These are phyloP conservation scores for Sugiyamaella novakii DNA, from an alignment of 1,139 yeast species.

Conservation along the genomic window DNA sequence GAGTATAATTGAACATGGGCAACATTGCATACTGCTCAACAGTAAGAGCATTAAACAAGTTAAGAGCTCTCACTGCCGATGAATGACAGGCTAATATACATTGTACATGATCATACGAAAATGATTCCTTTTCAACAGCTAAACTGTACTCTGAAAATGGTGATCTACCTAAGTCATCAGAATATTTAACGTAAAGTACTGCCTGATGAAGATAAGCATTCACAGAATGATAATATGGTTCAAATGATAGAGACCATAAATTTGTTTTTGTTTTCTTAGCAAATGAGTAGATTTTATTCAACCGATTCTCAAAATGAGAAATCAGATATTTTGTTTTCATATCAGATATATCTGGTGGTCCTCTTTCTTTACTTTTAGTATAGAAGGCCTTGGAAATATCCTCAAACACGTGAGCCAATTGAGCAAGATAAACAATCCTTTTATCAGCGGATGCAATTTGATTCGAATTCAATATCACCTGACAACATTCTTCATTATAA, in stretches of 20 bases:
- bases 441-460: slow-evolving; percentile 26
- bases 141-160: slow-evolving; percentile 44
- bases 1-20: slow-evolving; percentile 64
- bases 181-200: slow-evolving; percentile 43
- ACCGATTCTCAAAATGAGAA: slow-evolving; percentile 32
- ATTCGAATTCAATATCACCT: slow-evolving; percentile 47
- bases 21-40: slow-evolving; percentile 48
- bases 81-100: slow-evolving; percentile 32
- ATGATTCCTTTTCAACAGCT: slow-evolving; percentile 33
- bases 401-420: slow-evolving; percentile 63
- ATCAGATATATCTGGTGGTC: slow-evolving; percentile 38
- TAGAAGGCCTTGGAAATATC: slow-evolving; percentile 47
- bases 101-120: slow-evolving; percentile 29
- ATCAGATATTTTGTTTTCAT: slow-evolving; percentile 32
- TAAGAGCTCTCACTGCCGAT: slow-evolving; percentile 30
- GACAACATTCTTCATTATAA: slow-evolving; percentile 65
- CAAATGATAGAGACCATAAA: slow-evolving; percentile 13
- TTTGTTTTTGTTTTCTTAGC: slow-evolving; percentile 13
- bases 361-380: slow-evolving; percentile 28
- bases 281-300: slow-evolving; percentile 22
- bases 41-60: slow-evolving; percentile 24
- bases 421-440: slow-evolving; percentile 59
- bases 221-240: slow-evolving; percentile 52
- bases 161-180: slow-evolving; percentile 38
- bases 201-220: slow-evolving; percentile 77